A percentile compares a stretch with the other conserved stretches of the same genome.
These are phyloP conservation scores for Corchorus capsularis DNA, from an alignment of 345 rosid genomes.

Conservation along the genomic window DNA sequence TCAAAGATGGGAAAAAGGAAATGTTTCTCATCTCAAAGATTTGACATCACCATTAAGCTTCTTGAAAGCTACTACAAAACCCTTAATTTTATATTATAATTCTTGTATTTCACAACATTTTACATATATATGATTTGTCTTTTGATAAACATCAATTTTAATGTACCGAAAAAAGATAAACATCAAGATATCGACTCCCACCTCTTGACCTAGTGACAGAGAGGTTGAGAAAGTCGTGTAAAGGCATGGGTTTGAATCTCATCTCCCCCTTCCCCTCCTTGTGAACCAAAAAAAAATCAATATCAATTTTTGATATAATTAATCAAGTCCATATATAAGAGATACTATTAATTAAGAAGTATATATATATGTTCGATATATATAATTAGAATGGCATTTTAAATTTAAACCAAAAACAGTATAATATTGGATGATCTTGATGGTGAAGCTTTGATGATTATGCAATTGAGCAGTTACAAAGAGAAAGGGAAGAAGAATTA, in stretches of 20 bases:
- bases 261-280: too few species aligned
- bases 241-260: too few species aligned
- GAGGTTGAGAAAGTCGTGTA: too few species aligned
- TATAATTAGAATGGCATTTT: background rate
- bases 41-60: background rate
- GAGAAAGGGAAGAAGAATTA: background rate
- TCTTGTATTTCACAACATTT: background rate
- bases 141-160: too few species aligned
- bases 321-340: too few species aligned
- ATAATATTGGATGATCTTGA: background rate
- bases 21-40: background rate
- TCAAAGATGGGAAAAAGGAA: background rate
- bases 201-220: too few species aligned
- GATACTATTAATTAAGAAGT: background rate
- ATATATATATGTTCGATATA: background rate
- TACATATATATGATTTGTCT: too few species aligned
- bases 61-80: background rate
- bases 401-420: background rate
- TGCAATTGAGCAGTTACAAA: background rate
- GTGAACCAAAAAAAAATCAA: too few species aligned
- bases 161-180: too few species aligned
- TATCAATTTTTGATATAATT: too few species aligned
- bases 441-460: background rate
- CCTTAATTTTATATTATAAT: too few species aligned
- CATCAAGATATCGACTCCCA: too few species aligned